phyloP scores from a whole-genome alignment of 257 asterid species.

The Thymus quinquecostatus region DNA sequence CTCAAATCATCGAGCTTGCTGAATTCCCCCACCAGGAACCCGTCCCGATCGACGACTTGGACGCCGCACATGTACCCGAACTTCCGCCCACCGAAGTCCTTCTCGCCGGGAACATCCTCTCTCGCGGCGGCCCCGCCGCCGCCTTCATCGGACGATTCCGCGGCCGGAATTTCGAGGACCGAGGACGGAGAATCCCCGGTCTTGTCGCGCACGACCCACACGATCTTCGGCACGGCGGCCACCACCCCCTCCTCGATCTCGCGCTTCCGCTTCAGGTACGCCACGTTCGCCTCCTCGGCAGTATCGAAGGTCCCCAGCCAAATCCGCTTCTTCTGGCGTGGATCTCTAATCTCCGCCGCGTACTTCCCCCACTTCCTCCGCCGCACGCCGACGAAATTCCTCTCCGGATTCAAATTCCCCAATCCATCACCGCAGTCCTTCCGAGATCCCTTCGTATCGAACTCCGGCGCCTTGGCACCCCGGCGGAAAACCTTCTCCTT shows the following conservation, averaged over 20 bases:
- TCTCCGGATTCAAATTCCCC: not conserved
- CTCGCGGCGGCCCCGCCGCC: slow-evolving; percentile 23
- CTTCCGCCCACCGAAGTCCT: not conserved
- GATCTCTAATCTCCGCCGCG: slow-evolving; percentile 46
- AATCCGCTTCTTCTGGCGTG: slow-evolving; percentile 36
- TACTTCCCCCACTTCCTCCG: slow-evolving; percentile 42
- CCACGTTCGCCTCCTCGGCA: slow-evolving; percentile 49
- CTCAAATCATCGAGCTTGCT: slow-evolving; percentile 47
- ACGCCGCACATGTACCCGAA: slow-evolving; percentile 39
- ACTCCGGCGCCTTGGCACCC: not conserved
- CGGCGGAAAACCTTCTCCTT: not conserved
- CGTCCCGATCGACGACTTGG: slow-evolving; percentile 35
- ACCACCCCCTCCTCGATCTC: not conserved
- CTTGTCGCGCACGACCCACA: slow-evolving; percentile 25
- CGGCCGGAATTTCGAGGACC: slow-evolving; percentile 29
- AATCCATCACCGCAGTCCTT: not conserved
- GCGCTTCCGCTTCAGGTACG: slow-evolving; percentile 33
- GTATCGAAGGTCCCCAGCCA: slow-evolving; percentile 52
- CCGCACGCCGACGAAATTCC: slow-evolving; percentile 37
- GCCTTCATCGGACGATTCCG: slow-evolving; percentile 29
- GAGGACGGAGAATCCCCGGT: slow-evolving; percentile 36
- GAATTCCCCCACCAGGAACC: slow-evolving; percentile 46
- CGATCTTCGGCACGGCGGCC: slow-evolving; percentile 16
- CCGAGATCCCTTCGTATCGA: not conserved
- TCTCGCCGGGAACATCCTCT: slow-evolving; percentile 17